Percentiles rank a stretch among this genome's conserved stretches.
These are phyloP conservation scores for Boletus sensibilis DNA, from an alignment of 768 basidiomycete genomes.

Conservation along the genomic window DNA sequence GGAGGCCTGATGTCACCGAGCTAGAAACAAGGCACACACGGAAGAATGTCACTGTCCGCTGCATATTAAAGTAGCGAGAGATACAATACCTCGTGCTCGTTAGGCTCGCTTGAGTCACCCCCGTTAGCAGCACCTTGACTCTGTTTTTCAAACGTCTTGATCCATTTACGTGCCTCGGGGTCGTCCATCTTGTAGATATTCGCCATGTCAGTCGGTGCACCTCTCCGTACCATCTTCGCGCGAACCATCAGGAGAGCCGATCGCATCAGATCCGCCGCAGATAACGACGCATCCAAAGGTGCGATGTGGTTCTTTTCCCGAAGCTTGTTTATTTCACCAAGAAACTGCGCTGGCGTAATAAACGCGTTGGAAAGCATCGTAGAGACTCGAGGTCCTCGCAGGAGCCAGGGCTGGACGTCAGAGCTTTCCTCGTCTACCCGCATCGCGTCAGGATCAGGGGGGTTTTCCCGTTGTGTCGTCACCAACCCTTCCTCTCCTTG, in stretches of 20 bases:
- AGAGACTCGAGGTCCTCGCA: conserved; percentile 55
- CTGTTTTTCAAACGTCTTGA: conserved; percentile 32
- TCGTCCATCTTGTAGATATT: conserved; percentile 65
- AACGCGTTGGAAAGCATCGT: conserved; percentile 46
- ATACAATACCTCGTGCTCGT: conserved; percentile 31
- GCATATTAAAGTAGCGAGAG: neutral
- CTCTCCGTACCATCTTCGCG: conserved; percentile 60
- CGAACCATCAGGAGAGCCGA: conserved; percentile 68
- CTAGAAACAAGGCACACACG: conserved; percentile 31
- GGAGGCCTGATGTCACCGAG: conserved; percentile 44
- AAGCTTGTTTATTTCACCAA: conserved; percentile 55
- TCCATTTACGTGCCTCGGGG: conserved; percentile 50
- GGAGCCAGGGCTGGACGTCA: conserved; percentile 57
- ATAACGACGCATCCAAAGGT: conserved; percentile 34
- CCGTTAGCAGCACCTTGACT: conserved; percentile 6
- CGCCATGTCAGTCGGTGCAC: conserved; percentile 73
- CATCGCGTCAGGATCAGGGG: conserved; percentile 7
- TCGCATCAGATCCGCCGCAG: conserved; percentile 48
- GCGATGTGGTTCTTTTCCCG: conserved; percentile 54
- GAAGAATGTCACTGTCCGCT: neutral
- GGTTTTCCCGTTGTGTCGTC: conserved; percentile 56
- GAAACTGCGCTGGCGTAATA: conserved; percentile 44
- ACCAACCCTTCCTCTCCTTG: conserved; percentile 41
- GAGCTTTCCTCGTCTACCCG: conserved; percentile 3
- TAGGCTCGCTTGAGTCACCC: conserved; percentile 19